These are phyloP conservation scores for Amaranthus cruentus DNA, from an alignment of 148 eudicot genomes.

Conservation along the genomic window DNA sequence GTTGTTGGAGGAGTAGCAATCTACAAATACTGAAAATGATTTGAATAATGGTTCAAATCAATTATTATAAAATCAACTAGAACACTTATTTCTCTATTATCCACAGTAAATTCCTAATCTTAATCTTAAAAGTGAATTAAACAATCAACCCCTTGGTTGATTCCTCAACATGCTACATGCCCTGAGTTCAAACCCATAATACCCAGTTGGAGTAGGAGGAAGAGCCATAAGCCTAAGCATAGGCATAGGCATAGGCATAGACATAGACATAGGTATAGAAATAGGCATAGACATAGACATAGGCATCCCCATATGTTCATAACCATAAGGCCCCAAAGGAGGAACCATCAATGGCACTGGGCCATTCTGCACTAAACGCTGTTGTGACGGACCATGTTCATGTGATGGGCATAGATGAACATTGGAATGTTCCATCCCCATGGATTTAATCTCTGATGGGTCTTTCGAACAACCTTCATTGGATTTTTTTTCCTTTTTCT, in stretches of 20 bases:
- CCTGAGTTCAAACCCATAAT: constrained; percentile 31
- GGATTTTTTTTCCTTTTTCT: neutral
- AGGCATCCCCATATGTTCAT: constrained; percentile 22
- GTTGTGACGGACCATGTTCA: neutral
- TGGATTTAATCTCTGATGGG: constrained; percentile 12
- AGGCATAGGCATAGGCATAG: too few relatives aligned
- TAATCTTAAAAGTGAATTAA: too few relatives aligned
- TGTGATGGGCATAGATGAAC: neutral
- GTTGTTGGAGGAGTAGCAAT: too few relatives aligned
- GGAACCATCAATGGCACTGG: constrained; percentile 29
- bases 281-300: neutral
- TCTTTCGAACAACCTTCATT: constrained; percentile 14
- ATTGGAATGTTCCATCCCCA: neutral
- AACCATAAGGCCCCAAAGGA: constrained; percentile 18
- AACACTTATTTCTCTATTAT: neutral
- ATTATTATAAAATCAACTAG: neutral
- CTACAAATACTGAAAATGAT: too few relatives aligned
- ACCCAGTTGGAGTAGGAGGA: constrained; percentile 20
- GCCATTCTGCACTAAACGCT: neutral
- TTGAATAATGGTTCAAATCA: neutral
- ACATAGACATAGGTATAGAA: neutral
- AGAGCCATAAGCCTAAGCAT: too few relatives aligned
- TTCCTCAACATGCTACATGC: constrained; percentile 28
- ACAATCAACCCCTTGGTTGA: constrained; percentile 25
- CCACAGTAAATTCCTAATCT: neutral